Percentiles rank a stretch among this genome's conserved stretches.
These are phyloP conservation scores for Curvularia eragrostidis DNA, from an alignment of 2,329 filamentous ascomycete genomes.

Conservation along the genomic window DNA sequence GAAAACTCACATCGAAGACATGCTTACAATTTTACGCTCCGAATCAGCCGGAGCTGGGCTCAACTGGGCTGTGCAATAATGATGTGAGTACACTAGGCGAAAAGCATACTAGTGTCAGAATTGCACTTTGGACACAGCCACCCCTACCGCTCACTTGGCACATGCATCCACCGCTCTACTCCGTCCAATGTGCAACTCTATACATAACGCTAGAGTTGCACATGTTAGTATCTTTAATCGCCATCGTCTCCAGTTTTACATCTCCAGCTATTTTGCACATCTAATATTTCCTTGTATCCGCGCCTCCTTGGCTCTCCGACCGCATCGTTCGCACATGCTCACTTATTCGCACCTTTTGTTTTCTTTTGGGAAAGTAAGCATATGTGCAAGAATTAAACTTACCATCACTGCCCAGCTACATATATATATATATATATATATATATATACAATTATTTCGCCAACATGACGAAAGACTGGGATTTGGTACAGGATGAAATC, in stretches of 20 bases:
- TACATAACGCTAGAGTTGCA: neutral
- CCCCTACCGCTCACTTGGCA: conserved; percentile 9
- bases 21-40: neutral
- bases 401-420: too few species aligned
- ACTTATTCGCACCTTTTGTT: too few species aligned
- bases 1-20: neutral
- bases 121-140: conserved; percentile 14
- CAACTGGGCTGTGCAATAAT: neutral
- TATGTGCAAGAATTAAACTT: neutral
- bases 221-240: neutral
- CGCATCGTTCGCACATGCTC: neutral
- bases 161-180: neutral
- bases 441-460: neutral
- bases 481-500: conserved; percentile 39
- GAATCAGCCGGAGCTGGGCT: neutral
- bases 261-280: neutral
- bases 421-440: neutral
- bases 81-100: neutral
- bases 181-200: neutral
- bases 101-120: conserved; percentile 1
- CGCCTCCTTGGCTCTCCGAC: conserved; percentile 1
- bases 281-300: neutral
- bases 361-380: too few species aligned
- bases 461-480: conserved; percentile 45
- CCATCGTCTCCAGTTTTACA: neutral